A percentile compares a stretch with the other conserved stretches of the same genome.
phyloP scores from a whole-genome alignment of 2,329 filamentous ascomycete species.

The Ceratocystiopsis minuta region DNA sequence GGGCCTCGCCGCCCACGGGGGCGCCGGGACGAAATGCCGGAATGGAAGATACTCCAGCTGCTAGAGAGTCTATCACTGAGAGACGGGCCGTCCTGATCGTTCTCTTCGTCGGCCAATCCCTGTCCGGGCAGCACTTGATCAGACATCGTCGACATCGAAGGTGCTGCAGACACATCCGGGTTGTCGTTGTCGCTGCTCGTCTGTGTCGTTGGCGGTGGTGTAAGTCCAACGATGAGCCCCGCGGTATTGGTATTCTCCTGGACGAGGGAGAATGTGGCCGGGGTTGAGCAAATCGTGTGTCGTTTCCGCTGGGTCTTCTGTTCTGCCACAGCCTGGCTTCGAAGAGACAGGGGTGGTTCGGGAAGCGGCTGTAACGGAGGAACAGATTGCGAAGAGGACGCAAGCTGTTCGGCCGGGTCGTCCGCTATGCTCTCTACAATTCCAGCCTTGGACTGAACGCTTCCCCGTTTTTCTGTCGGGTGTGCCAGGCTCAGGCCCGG shows the following conservation, averaged over 20 bases:
- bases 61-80: constrained; percentile 8
- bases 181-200: not conserved
- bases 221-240: constrained; percentile 1
- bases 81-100: constrained; percentile 5
- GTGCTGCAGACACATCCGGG: too few relatives aligned
- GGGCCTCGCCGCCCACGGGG: constrained; percentile 14
- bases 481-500: too few relatives aligned
- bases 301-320: not conserved
- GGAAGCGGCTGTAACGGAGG: too few relatives aligned
- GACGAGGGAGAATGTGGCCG: constrained; percentile 3
- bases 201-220: not conserved
- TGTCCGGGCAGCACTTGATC: not conserved
- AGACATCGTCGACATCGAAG: too few relatives aligned
- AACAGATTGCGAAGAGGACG: too few relatives aligned
- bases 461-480: too few relatives aligned
- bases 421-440: too few relatives aligned
- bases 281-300: not conserved
- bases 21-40: constrained; percentile 10
- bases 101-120: not conserved
- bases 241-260: constrained; percentile 3
- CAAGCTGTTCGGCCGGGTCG: too few relatives aligned
- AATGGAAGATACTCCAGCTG: constrained; percentile 11
- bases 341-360: too few relatives aligned
- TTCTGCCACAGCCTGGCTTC: not conserved
- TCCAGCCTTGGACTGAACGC: too few relatives aligned